These are phyloP conservation scores for Chlorella sorokiniana DNA, from an alignment of 139 green algal genomes.

Conservation along the genomic window DNA sequence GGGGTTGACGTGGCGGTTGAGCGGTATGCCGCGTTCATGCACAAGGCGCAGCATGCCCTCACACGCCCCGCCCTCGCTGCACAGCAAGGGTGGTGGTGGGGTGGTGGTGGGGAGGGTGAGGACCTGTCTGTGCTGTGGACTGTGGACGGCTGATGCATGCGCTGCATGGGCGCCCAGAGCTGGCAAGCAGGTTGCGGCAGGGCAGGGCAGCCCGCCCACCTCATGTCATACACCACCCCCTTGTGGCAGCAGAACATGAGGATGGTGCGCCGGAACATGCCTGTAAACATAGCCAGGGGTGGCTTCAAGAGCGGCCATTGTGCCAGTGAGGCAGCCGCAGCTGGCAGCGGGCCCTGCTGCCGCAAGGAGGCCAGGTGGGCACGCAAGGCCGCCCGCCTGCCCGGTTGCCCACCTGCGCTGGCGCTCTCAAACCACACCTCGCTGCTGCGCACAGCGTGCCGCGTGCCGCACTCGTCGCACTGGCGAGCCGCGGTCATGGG, in stretches of 20 bases:
- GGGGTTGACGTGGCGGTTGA: constrained; percentile 21
- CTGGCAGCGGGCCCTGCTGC: not conserved
- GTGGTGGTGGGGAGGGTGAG: not conserved
- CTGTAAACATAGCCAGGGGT: not conserved
- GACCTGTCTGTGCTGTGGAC: not conserved
- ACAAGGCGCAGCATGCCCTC: constrained; percentile 9
- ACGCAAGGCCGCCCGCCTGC: not conserved
- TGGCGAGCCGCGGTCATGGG: constrained; percentile 3
- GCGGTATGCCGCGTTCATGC: constrained; percentile 11
- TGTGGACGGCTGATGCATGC: not conserved
- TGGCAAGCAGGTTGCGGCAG: not conserved
- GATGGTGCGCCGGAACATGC: constrained; percentile 22
- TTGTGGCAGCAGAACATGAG: constrained; percentile 27
- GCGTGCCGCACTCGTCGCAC: constrained; percentile 24
- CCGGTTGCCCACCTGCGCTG: constrained; percentile 18
- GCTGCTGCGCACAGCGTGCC: constrained; percentile 14
- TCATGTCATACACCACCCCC: constrained; percentile 27
- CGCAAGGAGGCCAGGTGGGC: not conserved
- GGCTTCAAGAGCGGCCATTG: not conserved
- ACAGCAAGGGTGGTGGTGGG: not conserved
- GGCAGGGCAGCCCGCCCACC: not conserved
- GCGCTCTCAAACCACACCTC: constrained; percentile 27
- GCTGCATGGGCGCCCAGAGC: not conserved
- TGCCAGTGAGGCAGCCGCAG: not conserved
- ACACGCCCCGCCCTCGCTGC: constrained; percentile 8